Base-by-base conservation (phyloP, 345 rosid species). In the Linum usitatissimum region DNA sequence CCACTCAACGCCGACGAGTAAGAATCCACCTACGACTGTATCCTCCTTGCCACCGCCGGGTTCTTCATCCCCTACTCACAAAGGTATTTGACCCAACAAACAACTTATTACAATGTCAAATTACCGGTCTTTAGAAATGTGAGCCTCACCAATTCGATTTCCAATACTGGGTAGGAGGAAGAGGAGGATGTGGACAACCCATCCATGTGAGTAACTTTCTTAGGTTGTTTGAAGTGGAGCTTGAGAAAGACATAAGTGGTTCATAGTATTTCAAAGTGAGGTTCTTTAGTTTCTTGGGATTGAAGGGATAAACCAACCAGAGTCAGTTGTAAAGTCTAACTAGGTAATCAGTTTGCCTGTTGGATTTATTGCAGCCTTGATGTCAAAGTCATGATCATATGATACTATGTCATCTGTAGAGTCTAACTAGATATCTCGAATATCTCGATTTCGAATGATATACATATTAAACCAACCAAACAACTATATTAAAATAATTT, bases 221-320 rank as follows among this genome's bases (percentile, higher is more conserved):
- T 70, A 75, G 86, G 83, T 66, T 59, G 96, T 83, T 91, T 79
- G 75, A 66, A 83, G 98, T 86, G 95, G 95, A 79, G 77, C n/a
- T 15, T 73, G 88, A 86, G 72, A 76, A 55, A 58, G 96, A 86
- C 68, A 60, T 66, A 70, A 62, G 14, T 6, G 28, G 28, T 23
- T 23, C 28, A 23, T 23, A 23, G 28, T 23, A 2, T 2, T 23
- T 23, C 28, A 23, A 23, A 23, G 28, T 42, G 36, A 58, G 61
- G 65, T 69, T 49, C 0, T 12, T 21, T 1, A 5, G 18, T 76
- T 71, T 49, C 85, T 69, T 75, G 12, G 30, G 70, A 63, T 36
- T 13, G 6, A 78, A 81, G 85, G 66, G 57, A 80, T 66, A 38
- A 45, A 15, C 17, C 51, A 10, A 15, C 15, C 15, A 7, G 48